phyloP scores from a whole-genome alignment of 257 asterid genomes.

The Nicotiana sylvestris region DNA sequence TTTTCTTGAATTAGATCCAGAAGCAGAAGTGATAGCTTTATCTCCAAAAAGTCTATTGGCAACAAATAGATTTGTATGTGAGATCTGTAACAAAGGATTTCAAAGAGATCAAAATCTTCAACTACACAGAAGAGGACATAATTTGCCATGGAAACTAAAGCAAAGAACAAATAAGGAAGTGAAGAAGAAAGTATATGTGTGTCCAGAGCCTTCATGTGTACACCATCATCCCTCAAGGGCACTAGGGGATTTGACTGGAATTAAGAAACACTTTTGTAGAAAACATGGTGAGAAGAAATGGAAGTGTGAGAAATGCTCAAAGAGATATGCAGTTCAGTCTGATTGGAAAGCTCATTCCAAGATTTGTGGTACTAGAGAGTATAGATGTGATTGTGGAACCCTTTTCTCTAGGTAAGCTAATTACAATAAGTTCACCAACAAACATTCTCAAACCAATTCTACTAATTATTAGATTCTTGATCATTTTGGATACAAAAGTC shows the following conservation, averaged over 20 bases:
- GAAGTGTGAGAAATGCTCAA: conserved; percentile 71
- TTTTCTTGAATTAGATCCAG: conserved; percentile 44
- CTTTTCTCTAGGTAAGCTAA: conserved; percentile 55
- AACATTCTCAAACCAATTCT: neutral
- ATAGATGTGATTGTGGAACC: conserved; percentile 74
- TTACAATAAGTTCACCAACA: neutral
- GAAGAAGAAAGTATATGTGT: conserved; percentile 54
- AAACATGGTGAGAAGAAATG: conserved; percentile 81
- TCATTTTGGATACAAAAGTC: neutral
- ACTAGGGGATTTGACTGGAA: conserved; percentile 65
- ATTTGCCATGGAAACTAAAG: conserved; percentile 74
- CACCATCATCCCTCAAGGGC: conserved; percentile 69
- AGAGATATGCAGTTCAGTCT: conserved; percentile 69
- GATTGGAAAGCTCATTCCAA: conserved; percentile 86
- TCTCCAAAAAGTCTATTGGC: conserved; percentile 64
- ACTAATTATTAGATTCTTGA: neutral
- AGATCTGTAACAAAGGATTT: conserved; percentile 71
- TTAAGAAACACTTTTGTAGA: conserved; percentile 59
- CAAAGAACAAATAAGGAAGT: conserved; percentile 51
- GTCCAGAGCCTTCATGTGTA: conserved; percentile 65
- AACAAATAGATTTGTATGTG: conserved; percentile 66
- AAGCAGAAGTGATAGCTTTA: conserved; percentile 61
- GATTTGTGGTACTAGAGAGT: conserved; percentile 74
- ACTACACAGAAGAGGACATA: conserved; percentile 68
- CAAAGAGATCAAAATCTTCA: conserved; percentile 73